Evolutionary conservation across 75 land plant species (phyloP).

Genomic region (Sequoiadendron giganteum): DNA sequence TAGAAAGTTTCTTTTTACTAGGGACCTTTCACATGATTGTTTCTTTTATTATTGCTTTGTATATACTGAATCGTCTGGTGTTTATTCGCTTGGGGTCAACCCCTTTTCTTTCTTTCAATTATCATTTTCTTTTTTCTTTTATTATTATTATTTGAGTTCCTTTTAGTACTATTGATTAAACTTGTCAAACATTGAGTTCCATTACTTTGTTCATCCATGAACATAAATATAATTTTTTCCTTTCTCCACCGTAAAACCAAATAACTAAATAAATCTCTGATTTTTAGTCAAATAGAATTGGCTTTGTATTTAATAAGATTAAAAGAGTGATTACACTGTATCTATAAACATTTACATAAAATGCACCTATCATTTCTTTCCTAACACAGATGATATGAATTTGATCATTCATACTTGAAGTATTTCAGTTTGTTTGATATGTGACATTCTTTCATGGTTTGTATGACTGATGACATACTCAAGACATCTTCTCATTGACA

Average conservation of each 20-base stretch:
- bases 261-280: not conserved
- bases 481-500: not conserved
- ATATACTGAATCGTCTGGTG: not conserved
- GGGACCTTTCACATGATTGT: not conserved
- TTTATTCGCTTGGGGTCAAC: not conserved
- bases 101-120: no score
- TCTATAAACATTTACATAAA: not conserved
- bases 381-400: not conserved
- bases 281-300: not conserved
- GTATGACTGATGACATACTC: not conserved
- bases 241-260: not conserved
- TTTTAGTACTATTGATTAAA: not conserved
- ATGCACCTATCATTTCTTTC: not conserved
- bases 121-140: not conserved
- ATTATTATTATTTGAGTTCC: not conserved
- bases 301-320: not conserved
- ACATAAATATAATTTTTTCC: no score
- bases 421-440: not conserved
- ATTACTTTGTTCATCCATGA: no score
- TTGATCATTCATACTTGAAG: no score
- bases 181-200: not conserved
- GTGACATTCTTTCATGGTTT: not conserved
- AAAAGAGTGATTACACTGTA: not conserved
- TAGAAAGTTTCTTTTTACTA: not conserved
- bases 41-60: not conserved